Evolutionary conservation across 1,139 yeast genomes (phyloP).

Genomic region (Taphrina communis): DNA sequence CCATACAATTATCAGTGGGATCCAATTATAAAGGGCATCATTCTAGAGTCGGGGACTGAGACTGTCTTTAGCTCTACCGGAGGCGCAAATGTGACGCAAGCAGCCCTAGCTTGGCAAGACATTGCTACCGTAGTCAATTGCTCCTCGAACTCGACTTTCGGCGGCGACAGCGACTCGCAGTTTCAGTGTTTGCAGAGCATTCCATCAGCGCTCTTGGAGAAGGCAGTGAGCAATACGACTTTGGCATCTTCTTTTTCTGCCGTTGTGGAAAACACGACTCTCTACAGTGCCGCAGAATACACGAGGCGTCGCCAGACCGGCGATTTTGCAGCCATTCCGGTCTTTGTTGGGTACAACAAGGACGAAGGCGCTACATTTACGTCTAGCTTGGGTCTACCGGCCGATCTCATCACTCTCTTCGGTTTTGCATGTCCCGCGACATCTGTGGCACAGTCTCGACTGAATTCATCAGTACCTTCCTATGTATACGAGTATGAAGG

Average conservation of each 20-base stretch:
- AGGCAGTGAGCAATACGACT: neutral
- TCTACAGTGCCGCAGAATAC: neutral
- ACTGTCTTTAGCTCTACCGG: neutral
- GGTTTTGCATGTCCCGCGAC: slow-evolving; percentile 4
- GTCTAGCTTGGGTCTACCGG: neutral
- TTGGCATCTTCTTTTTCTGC: neutral
- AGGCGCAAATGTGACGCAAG: neutral
- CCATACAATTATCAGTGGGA: slow-evolving; percentile 15
- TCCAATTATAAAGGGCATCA: slow-evolving; percentile 10
- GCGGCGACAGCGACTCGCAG: neutral
- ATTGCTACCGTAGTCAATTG: neutral
- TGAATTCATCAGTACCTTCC: neutral
- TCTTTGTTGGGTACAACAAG: neutral
- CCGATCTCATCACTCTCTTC: neutral
- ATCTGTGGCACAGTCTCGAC: slow-evolving; percentile 10
- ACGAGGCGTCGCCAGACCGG: neutral
- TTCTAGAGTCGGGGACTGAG: slow-evolving; percentile 17
- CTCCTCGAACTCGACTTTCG: neutral
- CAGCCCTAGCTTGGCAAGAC: neutral
- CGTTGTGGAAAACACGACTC: neutral
- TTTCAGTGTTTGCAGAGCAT: slow-evolving; percentile 6
- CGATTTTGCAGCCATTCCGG: neutral
- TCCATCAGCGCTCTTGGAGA: neutral
- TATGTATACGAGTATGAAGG: slow-evolving; percentile 10
- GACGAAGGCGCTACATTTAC: slow-evolving; percentile 7